Evolutionary conservation across 208 protist species (phyloP).

Genomic region (Acanthamoeba healyi): DNA sequence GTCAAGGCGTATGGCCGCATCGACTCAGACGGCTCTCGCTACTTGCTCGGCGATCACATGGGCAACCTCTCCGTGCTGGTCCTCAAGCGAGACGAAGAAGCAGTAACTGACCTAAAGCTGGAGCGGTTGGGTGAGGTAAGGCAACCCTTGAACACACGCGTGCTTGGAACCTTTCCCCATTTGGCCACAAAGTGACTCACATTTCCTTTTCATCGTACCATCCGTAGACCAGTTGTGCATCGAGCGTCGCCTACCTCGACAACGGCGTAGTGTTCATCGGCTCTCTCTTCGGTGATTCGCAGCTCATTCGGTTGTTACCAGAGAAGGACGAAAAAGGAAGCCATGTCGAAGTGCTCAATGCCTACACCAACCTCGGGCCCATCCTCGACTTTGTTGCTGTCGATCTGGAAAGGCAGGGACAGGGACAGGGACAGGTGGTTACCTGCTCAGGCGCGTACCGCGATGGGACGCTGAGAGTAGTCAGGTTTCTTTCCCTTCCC

Average conservation of each 20-base stretch:
- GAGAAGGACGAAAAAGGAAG: slow-evolving; percentile 82
- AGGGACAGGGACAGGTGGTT: slow-evolving; percentile 89
- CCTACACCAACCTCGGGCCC: slow-evolving; percentile 90
- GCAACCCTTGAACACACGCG: background rate
- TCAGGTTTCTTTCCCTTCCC: slow-evolving; percentile 72
- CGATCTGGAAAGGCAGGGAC: slow-evolving; percentile 90
- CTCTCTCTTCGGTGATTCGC: slow-evolving; percentile 87
- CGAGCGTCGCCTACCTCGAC: slow-evolving; percentile 88
- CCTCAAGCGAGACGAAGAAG: slow-evolving; percentile 68
- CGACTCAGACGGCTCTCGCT: slow-evolving; percentile 85
- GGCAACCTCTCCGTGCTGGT: slow-evolving; percentile 82
- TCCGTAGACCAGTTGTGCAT: slow-evolving; percentile 69
- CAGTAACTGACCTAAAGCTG: slow-evolving; percentile 44
- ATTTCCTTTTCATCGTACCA: background rate
- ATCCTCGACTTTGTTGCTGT: slow-evolving; percentile 90
- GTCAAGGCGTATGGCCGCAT: slow-evolving; percentile 76
- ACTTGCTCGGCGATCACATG: slow-evolving; percentile 86
- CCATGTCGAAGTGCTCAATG: slow-evolving; percentile 82
- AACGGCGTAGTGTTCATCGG: slow-evolving; percentile 90
- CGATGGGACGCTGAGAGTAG: slow-evolving; percentile 90
- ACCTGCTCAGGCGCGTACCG: slow-evolving; percentile 89
- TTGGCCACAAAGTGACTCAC: no score
- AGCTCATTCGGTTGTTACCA: slow-evolving; percentile 84
- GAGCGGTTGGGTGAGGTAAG: slow-evolving; percentile 66
- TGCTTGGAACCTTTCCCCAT: background rate